phyloP scores from a whole-genome alignment of 179 eudicot species.

The Silene noctiflora region DNA sequence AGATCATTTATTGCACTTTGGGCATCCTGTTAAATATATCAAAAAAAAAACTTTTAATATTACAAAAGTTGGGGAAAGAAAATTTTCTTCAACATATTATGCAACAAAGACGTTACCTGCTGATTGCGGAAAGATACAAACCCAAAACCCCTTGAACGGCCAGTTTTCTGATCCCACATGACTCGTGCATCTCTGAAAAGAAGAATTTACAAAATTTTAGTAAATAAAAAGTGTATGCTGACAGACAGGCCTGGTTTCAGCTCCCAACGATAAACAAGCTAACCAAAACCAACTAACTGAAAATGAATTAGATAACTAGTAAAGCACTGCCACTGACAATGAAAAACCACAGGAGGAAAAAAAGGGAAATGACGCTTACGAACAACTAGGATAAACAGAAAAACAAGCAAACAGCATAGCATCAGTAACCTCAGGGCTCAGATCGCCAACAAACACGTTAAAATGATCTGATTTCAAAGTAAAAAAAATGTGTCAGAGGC shows the following conservation, averaged over 20 bases:
- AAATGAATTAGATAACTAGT: neutral
- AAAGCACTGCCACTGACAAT: neutral
- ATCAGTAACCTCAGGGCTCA: constrained; percentile 96
- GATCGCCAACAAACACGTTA: constrained; percentile 95
- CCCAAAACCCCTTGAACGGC: constrained; percentile 93
- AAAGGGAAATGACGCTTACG: constrained; percentile 59
- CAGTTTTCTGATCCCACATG: constrained; percentile 98
- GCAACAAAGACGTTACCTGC: constrained; percentile 39
- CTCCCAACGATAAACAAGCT: neutral
- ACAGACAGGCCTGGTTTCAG: constrained; percentile 1
- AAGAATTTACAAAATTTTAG: neutral
- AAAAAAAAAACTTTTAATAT: neutral
- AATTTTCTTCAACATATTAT: neutral
- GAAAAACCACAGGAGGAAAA: constrained; percentile 5
- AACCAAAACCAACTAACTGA: neutral
- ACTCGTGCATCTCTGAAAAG: constrained; percentile 85
- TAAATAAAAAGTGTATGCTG: neutral
- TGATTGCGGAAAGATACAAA: constrained; percentile 88
- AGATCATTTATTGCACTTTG: constrained; percentile 90
- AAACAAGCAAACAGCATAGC: constrained; percentile 88
- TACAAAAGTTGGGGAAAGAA: neutral
- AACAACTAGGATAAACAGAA: constrained; percentile 80
- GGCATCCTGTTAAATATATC: constrained; percentile 61
- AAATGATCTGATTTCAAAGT: constrained; percentile 55
- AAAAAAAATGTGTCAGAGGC: constrained; percentile 11